A percentile compares a stretch with the other conserved stretches of the same genome.
Conservation (phyloP, 345 rosid species). For the Citrus hindsii region DNA sequence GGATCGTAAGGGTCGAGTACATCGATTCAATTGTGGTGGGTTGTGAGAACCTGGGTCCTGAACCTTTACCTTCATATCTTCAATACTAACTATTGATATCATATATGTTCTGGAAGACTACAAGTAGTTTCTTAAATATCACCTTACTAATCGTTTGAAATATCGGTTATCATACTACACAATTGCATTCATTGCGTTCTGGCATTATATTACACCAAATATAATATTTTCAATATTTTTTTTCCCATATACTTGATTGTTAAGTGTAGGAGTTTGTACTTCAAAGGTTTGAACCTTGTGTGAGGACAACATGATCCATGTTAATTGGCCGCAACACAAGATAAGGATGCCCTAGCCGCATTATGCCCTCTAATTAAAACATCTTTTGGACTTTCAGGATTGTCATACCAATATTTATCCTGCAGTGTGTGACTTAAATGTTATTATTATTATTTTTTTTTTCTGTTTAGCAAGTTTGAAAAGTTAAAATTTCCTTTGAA, state of each 20-base stretch:
- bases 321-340: not conserved
- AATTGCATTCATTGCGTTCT: not conserved
- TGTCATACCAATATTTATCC: not conserved
- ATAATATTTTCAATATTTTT: not conserved
- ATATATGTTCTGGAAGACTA: not conserved
- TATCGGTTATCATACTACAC: not conserved
- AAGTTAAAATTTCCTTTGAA: not conserved
- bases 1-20: conserved; percentile 86
- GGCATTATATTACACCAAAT: not conserved
- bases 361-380: not conserved
- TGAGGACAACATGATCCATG: not conserved
- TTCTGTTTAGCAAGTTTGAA: not conserved
- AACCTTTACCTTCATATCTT: not conserved
- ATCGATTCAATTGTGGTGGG: conserved; percentile 76
- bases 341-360: not conserved
- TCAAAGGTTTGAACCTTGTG: not conserved
- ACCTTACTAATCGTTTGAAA: not conserved
- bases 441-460: not conserved
- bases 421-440: not conserved
- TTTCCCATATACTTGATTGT: not conserved
- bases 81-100: not conserved
- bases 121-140: not conserved
- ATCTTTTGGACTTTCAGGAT: not conserved
- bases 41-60: conserved; percentile 12
- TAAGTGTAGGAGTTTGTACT: not conserved